Percentiles rank a stretch among this genome's conserved stretches.
phyloP scores from a whole-genome alignment of 139 green algal genomes.

The Closterium sp. region DNA sequence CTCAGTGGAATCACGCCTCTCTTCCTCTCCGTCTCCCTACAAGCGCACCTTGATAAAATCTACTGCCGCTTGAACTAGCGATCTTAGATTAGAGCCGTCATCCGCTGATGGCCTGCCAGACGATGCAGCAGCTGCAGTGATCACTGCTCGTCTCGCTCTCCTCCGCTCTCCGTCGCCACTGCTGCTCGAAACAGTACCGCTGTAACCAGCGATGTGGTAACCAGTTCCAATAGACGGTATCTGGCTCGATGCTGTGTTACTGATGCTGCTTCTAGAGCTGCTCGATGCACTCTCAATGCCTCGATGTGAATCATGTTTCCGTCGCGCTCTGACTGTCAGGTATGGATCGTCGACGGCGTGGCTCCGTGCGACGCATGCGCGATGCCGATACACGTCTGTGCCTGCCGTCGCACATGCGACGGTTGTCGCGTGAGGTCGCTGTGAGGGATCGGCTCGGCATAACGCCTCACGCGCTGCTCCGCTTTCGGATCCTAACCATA shows the following conservation, averaged over 20 bases:
- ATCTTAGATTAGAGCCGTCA: background rate
- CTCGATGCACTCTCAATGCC: background rate
- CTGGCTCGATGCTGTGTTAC: background rate
- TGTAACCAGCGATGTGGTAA: background rate
- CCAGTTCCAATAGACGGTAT: background rate
- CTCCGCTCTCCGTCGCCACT: background rate
- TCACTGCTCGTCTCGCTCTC: background rate
- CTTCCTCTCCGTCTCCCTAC: too few relatives aligned
- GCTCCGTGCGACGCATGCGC: background rate
- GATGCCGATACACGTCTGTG: background rate
- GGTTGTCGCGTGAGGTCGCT: background rate
- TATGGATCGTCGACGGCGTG: background rate
- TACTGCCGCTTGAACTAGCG: background rate
- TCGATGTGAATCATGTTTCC: background rate
- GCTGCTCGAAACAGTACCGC: background rate
- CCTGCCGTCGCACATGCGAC: background rate
- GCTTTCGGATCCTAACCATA: background rate
- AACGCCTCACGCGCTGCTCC: background rate
- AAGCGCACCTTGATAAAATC: background rate
- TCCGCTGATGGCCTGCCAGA: background rate
- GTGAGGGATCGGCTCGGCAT: background rate
- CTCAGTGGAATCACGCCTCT: too few relatives aligned
- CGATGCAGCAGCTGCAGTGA: background rate
- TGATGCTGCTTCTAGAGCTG: background rate
- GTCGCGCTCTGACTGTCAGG: background rate